These are phyloP conservation scores for Solanum microdontum DNA, from an alignment of 257 asterid species.

Conservation along the genomic window DNA sequence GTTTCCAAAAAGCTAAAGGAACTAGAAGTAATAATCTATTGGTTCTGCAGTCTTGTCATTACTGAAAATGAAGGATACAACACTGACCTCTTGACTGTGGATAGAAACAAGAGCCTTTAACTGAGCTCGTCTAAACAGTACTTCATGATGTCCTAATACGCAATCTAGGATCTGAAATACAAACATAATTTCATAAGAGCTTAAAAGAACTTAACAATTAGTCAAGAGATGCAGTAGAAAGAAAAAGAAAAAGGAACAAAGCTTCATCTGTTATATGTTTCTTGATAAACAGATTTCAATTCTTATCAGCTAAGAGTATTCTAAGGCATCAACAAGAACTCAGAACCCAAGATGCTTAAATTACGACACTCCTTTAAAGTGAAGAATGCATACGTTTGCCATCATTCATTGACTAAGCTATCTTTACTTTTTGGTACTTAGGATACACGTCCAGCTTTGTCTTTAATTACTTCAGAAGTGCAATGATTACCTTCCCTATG, in stretches of 20 bases:
- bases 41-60: background rate
- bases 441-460: background rate
- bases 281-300: background rate
- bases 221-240: background rate
- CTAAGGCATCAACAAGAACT: background rate
- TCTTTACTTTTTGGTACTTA: no score
- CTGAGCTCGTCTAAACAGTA: slow-evolving; percentile 89
- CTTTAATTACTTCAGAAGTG: background rate
- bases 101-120: slow-evolving; percentile 93
- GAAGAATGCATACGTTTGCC: background rate
- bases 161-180: slow-evolving; percentile 64
- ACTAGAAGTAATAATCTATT: background rate
- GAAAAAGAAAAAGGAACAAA: background rate
- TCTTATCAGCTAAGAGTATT: background rate
- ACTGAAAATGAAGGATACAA: background rate
- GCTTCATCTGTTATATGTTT: background rate
- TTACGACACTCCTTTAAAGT: background rate
- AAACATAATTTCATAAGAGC: background rate
- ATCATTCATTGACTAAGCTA: background rate
- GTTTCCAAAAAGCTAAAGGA: background rate
- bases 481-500: slow-evolving; percentile 69
- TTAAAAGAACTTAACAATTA: background rate
- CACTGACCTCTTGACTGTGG: slow-evolving; percentile 72
- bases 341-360: background rate
- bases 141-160: slow-evolving; percentile 81